A percentile compares a stretch with the other conserved stretches of the same genome.
phyloP scores from a whole-genome alignment of 441 rosid species.

The Brassica balearica region DNA sequence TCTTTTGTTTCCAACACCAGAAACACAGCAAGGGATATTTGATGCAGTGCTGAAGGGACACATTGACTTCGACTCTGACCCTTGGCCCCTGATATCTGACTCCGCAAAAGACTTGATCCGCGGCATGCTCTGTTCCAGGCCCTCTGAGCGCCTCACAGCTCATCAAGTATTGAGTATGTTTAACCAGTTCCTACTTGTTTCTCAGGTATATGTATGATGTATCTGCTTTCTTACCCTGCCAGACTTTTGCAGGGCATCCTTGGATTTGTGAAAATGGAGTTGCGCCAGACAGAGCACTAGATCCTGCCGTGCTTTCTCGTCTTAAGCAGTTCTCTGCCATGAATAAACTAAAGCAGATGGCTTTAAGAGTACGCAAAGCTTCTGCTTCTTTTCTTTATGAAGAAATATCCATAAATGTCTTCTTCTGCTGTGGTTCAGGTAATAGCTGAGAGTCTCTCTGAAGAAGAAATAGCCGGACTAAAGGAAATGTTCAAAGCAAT shows the following conservation, averaged over 20 bases:
- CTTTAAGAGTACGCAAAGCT: constrained; percentile 62
- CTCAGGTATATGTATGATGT: constrained; percentile 13
- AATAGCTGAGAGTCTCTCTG: constrained; percentile 97
- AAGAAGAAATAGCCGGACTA: constrained; percentile 98
- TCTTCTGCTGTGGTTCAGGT: constrained; percentile 56
- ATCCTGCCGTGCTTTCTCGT: constrained; percentile 97
- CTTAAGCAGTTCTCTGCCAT: constrained; percentile 96
- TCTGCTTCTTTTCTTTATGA: neutral
- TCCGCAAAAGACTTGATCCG: constrained; percentile 90
- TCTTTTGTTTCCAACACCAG: constrained; percentile 45
- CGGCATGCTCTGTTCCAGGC: constrained; percentile 79
- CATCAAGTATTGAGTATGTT: constrained; percentile 93
- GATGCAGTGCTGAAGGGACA: constrained; percentile 94
- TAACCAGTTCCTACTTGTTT: constrained; percentile 16
- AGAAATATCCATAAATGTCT: constrained; percentile 3
- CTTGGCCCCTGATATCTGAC: constrained; percentile 94
- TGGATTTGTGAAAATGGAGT: constrained; percentile 99
- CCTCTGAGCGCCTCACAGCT: constrained; percentile 82
- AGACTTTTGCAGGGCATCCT: constrained; percentile 76
- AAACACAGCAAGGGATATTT: constrained; percentile 96
- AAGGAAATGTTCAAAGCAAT: constrained; percentile 91
- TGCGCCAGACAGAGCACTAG: constrained; percentile 95
- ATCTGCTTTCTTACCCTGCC: constrained; percentile 23
- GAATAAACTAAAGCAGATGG: constrained; percentile 98
- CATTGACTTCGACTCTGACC: constrained; percentile 89